These are phyloP conservation scores for Apiospora rasikravindrae DNA, from an alignment of 2,329 filamentous ascomycete species.

Conservation along the genomic window DNA sequence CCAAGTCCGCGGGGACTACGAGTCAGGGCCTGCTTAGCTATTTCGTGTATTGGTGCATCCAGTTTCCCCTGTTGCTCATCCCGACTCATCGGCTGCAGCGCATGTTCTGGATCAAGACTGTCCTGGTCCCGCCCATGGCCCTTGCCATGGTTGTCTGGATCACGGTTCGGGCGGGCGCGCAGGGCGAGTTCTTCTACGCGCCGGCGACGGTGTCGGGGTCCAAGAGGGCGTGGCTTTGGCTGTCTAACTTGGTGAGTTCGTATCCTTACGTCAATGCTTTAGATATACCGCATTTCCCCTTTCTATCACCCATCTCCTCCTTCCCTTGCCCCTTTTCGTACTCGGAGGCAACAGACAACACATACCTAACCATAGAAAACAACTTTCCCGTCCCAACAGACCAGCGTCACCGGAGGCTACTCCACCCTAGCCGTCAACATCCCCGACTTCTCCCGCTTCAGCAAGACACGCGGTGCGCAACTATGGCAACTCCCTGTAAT, in stretches of 20 bases:
- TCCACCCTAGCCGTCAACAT: constrained; percentile 56
- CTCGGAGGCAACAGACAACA: not conserved
- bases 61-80: constrained; percentile 60
- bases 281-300: not conserved
- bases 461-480: constrained; percentile 49
- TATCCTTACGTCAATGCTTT: not conserved
- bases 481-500: constrained; percentile 54
- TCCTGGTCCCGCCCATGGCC: constrained; percentile 54
- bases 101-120: constrained; percentile 52
- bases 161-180: constrained; percentile 50
- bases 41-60: constrained; percentile 62
- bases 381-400: constrained; percentile 23
- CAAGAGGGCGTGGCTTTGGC: constrained; percentile 37
- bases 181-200: constrained; percentile 50
- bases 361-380: not conserved
- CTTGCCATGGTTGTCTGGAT: constrained; percentile 64
- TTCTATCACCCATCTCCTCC: too few species aligned
- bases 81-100: constrained; percentile 59
- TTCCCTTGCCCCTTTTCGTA: not conserved
- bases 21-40: constrained; percentile 61
- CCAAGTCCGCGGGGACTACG: constrained; percentile 56
- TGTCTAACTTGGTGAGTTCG: constrained; percentile 32
- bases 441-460: constrained; percentile 44
- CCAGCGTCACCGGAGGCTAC: constrained; percentile 52
- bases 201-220: constrained; percentile 46